Base-by-base conservation (phyloP, 441 rosid genomes). In the Omphalea diandra region DNA sequence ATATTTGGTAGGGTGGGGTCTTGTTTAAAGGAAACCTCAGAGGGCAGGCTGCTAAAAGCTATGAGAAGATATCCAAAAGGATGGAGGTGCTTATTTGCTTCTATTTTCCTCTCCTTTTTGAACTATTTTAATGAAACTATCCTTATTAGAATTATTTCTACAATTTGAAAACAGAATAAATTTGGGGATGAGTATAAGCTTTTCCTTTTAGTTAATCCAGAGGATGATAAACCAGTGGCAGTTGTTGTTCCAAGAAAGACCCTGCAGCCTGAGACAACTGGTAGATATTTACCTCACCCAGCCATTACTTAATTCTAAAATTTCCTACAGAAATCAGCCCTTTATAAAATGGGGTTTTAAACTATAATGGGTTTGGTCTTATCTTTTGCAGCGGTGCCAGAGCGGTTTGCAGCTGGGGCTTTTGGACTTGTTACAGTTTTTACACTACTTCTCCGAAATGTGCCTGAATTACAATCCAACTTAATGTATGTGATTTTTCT, bases 381-480 rank as follows among this genome's bases (percentile, higher is more conserved):
- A 1, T 52, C 17, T 43, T 67, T 56, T 83, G 83, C 88, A 94
- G 99, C 90, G 53, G 94, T 91, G 40, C 99, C 99, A 9, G 96
- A 94, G 80, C 91, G 97, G 97, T 87, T 94, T 82, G 99, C 97
- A 64, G 97, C 99, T 65, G 96, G 89, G 31, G 84, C 97, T 54
- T 94, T 94, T 79, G 99, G 97, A 81, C 70, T 88, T 74, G 88
- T 88, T 77, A 85, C 99, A n/a, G 68, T 90, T 74, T 89, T 89
- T 63, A 86, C 99, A 10, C 75, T 90, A 80, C 96, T 91, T 82
- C 90, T 94, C 60, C 89, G 94, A 55, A 94, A 91, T 73, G 98
- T 94, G 9, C 99, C 97, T 41, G 88, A 87, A 49, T 63, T 90
- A 81, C 99, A 94, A 73, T 81, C 97, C 70, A 82, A 88, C 87